These are phyloP conservation scores for Abrus precatorius DNA, from an alignment of 306 rosid genomes.

Conservation along the genomic window DNA sequence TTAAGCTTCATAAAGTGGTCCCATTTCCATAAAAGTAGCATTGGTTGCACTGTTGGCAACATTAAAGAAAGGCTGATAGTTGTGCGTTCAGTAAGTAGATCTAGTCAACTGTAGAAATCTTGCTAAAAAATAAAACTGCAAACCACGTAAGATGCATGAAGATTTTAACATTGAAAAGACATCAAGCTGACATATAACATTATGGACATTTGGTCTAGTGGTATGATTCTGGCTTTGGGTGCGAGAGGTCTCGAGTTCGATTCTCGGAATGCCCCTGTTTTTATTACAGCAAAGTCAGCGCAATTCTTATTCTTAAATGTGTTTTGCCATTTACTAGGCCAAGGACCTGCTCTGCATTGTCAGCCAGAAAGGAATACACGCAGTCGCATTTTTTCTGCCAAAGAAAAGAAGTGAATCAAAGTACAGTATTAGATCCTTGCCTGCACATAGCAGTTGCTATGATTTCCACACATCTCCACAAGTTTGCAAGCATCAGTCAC, in stretches of 20 bases:
- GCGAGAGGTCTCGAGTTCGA: constrained; percentile 72
- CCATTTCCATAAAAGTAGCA: no score
- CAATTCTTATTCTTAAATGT: neutral
- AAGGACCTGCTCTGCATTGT: constrained; percentile 7
- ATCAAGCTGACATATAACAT: no score
- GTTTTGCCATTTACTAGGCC: constrained; percentile 2
- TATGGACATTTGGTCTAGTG: constrained; percentile 74
- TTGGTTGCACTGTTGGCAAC: no score
- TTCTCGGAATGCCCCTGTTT: constrained; percentile 41
- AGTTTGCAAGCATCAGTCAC: neutral
- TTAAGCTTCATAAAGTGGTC: neutral
- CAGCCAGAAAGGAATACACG: neutral
- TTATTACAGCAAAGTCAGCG: neutral
- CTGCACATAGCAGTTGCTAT: no score
- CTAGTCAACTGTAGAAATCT: neutral
- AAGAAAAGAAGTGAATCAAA: neutral
- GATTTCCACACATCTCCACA: neutral
- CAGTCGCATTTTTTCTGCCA: neutral
- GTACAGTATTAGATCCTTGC: no score
- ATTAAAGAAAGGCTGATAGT: neutral
- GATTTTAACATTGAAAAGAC: no score
- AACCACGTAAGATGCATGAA: neutral
- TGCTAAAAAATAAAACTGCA: neutral
- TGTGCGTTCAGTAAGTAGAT: constrained; percentile 23
- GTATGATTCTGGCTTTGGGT: constrained; percentile 82